Evolutionary conservation across 306 rosid species (phyloP), one percentile per base, ranked within the genome.

Genomic region (Astragalus glycyphyllos): DNA sequence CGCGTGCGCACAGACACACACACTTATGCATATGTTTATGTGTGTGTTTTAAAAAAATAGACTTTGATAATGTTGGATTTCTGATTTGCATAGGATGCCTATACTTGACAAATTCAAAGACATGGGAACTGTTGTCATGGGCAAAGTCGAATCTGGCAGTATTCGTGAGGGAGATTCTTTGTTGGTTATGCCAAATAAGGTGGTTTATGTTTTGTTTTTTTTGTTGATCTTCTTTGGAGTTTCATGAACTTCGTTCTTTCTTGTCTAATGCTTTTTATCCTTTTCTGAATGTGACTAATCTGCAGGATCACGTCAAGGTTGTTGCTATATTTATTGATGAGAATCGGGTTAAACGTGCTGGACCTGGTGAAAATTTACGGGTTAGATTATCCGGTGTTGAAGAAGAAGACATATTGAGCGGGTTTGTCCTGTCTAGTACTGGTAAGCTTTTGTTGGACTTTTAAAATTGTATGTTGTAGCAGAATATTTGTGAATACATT

Each of bases 111-210:
- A 84, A 78, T 92, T 92, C 77, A 92, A 86, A 76, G 98, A 90
- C 79, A 88, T 88, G 98, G 98, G 97, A 79, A 90, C 96, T 48
- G 89, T 85, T 56, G 86, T 90, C 58, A 90, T 92, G 98, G 98
- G 98, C 9, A 92, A 92, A 82, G 90, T 90, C 65, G 98, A 92
- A 84, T 92, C 91, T 79, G 98, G 98, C 35, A 75, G 78, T 1
- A 74, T 88, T 54, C 70, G 82, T 8, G 96, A 90, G 80, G 98
- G 98, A 5, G 97, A 90, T 68, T 79, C 92, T 20, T 37, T 92
- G 81, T 41, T 85, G 83, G 60, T 92, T 58, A 92, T 92, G 97
- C 98, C 98, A 77, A 92, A 92, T 75, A 92, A 90, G 98, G 98
- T 94, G 20, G 10, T 40, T 61, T 16, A 38, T 61, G 11, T 61